phyloP scores from a whole-genome alignment of 768 basidiomycete species.

The Sarcodon sp. region DNA sequence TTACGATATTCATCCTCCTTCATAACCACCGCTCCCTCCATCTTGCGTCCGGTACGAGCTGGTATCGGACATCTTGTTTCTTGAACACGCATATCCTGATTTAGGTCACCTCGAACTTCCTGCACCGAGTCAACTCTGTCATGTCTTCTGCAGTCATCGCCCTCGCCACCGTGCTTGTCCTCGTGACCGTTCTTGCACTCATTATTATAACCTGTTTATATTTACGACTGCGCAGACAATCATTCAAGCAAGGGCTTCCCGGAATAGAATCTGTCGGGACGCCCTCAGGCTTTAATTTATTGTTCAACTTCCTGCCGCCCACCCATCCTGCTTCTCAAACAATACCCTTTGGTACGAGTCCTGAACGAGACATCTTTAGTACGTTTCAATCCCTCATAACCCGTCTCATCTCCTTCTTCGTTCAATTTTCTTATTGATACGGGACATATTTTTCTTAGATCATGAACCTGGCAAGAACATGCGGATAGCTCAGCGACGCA shows the following conservation, averaged over 20 bases:
- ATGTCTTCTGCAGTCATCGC: not conserved
- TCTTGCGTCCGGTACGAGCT: no score
- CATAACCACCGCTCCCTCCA: no score
- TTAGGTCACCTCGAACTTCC: no score
- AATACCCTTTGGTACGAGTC: not conserved
- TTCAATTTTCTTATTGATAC: not conserved
- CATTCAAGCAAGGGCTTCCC: not conserved
- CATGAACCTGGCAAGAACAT: conserved; percentile 41
- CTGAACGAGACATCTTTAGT: not conserved
- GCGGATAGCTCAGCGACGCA: conserved; percentile 39
- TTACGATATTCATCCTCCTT: no score
- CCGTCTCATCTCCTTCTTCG: not conserved
- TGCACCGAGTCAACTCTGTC: not conserved
- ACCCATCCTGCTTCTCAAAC: not conserved
- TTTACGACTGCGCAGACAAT: not conserved
- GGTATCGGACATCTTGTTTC: no score
- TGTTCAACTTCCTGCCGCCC: not conserved
- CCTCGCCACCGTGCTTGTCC: not conserved
- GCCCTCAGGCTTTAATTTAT: not conserved
- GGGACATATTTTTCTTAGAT: conserved; percentile 16
- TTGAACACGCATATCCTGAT: no score
- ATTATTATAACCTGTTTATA: not conserved
- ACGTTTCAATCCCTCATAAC: not conserved
- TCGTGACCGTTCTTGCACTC: not conserved
- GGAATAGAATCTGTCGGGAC: not conserved